Evolutionary conservation across 768 basidiomycete species (phyloP).

Genomic region (Rhizopogon sp.): DNA sequence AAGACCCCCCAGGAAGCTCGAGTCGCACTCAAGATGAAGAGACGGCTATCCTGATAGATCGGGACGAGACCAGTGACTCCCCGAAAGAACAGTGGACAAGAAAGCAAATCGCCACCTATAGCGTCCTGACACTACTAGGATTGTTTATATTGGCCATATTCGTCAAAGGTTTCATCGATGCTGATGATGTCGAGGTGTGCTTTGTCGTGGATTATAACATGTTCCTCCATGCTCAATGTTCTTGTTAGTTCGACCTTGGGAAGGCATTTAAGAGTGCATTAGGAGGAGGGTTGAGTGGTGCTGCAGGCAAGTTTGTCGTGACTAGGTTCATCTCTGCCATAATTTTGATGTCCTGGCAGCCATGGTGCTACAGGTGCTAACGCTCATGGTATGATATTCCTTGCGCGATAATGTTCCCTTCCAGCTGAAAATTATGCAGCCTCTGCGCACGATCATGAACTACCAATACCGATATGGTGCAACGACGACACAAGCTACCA

Average conservation of each 20-base stretch:
- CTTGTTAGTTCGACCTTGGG: conserved; percentile 67
- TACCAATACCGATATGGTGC: conserved; percentile 92
- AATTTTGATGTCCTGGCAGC: conserved; percentile 36
- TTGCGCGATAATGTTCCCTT: background rate
- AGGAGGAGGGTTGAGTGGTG: conserved; percentile 89
- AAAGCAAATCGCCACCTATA: conserved; percentile 20
- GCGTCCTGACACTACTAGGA: conserved; percentile 30
- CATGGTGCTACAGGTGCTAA: conserved; percentile 91
- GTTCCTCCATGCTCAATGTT: conserved; percentile 34
- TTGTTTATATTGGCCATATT: conserved; percentile 43
- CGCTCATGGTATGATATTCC: conserved; percentile 55
- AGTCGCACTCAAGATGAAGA: conserved; percentile 10
- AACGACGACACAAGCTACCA: conserved; percentile 56
- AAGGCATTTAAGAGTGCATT: conserved; percentile 77
- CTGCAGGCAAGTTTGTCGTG: conserved; percentile 49
- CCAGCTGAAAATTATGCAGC: conserved; percentile 35
- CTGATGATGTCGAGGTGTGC: conserved; percentile 62
- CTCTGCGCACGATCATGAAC: conserved; percentile 97
- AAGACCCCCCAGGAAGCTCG: background rate
- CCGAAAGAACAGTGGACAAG: conserved; percentile 9
- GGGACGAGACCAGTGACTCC: background rate
- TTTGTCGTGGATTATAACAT: conserved; percentile 31
- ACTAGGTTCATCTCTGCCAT: background rate
- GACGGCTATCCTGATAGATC: background rate
- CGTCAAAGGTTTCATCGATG: conserved; percentile 67